Base-by-base conservation (phyloP, 176 grass and related monocot genomes). In the Carex scoparia region DNA sequence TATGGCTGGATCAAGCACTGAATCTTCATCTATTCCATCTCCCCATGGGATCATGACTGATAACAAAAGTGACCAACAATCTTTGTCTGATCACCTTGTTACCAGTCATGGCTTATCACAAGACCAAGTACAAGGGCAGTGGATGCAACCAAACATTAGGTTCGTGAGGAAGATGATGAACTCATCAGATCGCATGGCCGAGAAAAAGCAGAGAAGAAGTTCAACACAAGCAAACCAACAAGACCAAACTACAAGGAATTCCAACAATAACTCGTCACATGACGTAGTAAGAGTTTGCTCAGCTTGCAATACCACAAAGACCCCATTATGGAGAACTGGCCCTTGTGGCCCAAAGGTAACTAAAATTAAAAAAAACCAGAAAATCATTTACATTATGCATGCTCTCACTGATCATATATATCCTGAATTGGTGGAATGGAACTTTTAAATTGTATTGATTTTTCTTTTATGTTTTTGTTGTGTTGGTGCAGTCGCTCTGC, bases 241-340 rank as follows among this genome's bases (percentile, higher is more conserved):
- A 73, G 86, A 87, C 10, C 81, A 89, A 68, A 83, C 65, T 42
- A 44, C 59, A 84, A 84, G 32, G 84, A 80, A 59, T 65, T 33
- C 10, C 69, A 86, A 65, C 69, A 79, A 67, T 61, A 86, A 76
- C 86, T 75, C 86, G 32, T 66, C 88, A 61, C 57, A 83, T 4
- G 93, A 89, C 49, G 74, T 99, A 67, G 85, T 99, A 88, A 85
- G 97, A 89, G 87, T 95, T 81, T 99, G 97, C 93, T 96, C 93
- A 37, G 93, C 94, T 58, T 99, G 97, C 85, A 94, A 92, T 87
- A 99, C 97, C 7, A 99, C 97, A 30, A 96, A 99, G 85, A 99
- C 97, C 5, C 97, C 97, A 65, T 61, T 99, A 79, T 99, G 97
- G 97, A 92, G 97, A 88, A 99, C 90, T 82, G 97, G 97, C 80